Base-by-base conservation (phyloP, 2,329 filamentous ascomycete species). In the Xylaria sp. region DNA sequence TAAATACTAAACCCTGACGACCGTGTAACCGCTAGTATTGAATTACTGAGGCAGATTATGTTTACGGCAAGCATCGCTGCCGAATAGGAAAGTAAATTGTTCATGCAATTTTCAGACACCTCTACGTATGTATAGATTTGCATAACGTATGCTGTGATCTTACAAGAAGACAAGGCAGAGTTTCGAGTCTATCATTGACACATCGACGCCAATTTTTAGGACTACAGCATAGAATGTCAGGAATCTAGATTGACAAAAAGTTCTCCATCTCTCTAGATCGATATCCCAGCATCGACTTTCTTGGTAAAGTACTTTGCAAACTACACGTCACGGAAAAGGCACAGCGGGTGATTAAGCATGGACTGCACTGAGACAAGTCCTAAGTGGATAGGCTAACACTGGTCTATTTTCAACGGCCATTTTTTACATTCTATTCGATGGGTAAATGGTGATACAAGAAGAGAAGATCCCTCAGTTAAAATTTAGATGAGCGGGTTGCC, bases 401-500 rank as follows among this genome's bases (percentile, higher is more conserved):
- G 17, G 17, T 36, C 10, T 36, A 38, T 20, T 23, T 11, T n/a
- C n/a, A 31, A 38, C 11, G n/a, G 4, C 33, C 31, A 23, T 33
- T 13, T 13, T 38, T 15, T 56, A 23, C 5, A 15, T 36, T 56
- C 6, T 56, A 56, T 38, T 40, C 7, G 23, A 38, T 7, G 36
- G 20, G 36, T 33, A 40, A 38, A 42, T n/a, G 13, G 2, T 58
- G 42, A 42, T 42, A 58, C 31, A 49, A 17, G 53, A 53, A 53
- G 33, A 40, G 48, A 51, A 62, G 44, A 42, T 20, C 26, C 42
- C 54, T 58, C 20, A 4, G 9, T 58, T 28, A 6, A 48, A 13
- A 15, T 63, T 61, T 66, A 69, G 6, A 42, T 6, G 13, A 70
- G 61, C 13, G 68, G 68, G 68, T 70, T 70, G 38, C 26, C 68